Evolutionary conservation across 2,329 filamentous ascomycete genomes (phyloP), one percentile per base, ranked within the genome.

Genomic region (Ophiostoma novo-ulmi): DNA sequence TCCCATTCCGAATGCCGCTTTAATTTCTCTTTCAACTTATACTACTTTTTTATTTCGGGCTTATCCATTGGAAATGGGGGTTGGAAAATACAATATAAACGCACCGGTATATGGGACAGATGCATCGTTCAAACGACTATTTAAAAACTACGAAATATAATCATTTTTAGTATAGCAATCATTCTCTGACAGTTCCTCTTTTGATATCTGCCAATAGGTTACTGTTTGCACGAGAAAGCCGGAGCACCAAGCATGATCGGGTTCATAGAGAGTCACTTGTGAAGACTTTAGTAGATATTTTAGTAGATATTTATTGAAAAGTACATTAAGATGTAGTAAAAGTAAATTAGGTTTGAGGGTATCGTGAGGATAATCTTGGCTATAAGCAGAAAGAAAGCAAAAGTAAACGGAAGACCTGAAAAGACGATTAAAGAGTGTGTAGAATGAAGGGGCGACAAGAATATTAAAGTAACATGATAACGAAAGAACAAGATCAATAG

Each of bases 21-120:
- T 48, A 31, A 58, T 63, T 35, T 7, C 26, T 63, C 13, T 58
- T 58, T 13, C 3, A 11, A 11, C 22, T 13, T 58, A 26, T 22
- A 26, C 39, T 58, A 26, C 52, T 58, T 48, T 10, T 44, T 22
- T 58, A 8, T 22, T 26, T 26, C 52, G 52, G 52, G 26, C 52
- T 58, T 14, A 6, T 58, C 11, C 52, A 58, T 58, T 58, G 52
- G 52, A 8, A 8, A 58, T 10, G n/a, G n/a, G 52, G 52, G 7
- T 26, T 58, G 52, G 52, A 58, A 58, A 58, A 58, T 58, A 58
- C 52, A 58, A 58, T n/a, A 48, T 48, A 48, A 58, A 58, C 52
- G 52, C 52, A 58, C 52, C 26, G 52, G 52, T 58, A 58, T 58
- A 58, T 58, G 52, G 52, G 52, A 58, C 52, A 26, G 7, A 22